Percentiles rank a stretch among this genome's conserved stretches.
These are phyloP conservation scores for Phytophthora pisi DNA, from an alignment of 352 stramenopile species.

Conservation along the genomic window DNA sequence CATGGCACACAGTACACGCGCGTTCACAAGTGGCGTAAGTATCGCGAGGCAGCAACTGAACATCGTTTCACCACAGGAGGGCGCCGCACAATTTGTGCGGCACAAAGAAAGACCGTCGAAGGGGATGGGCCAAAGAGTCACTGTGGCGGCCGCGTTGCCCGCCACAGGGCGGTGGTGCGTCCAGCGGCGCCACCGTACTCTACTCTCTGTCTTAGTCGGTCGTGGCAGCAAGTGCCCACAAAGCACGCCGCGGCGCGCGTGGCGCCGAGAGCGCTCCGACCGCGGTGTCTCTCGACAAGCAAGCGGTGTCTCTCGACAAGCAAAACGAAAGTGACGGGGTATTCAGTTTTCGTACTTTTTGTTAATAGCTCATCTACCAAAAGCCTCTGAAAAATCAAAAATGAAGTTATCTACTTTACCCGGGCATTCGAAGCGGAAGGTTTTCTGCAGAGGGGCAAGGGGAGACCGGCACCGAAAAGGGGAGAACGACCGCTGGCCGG, in stretches of 20 bases:
- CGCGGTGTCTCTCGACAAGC: conserved; percentile 3
- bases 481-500: conserved; percentile 22
- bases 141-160: no score
- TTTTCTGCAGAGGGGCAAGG: conserved; percentile 23
- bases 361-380: no score
- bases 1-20: conserved; percentile 14
- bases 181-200: conserved; percentile 26
- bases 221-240: conserved; percentile 15
- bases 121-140: conserved; percentile 28
- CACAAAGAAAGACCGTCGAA: neutral
- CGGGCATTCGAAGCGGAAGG: conserved; percentile 3
- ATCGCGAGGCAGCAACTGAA: conserved; percentile 17
- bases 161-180: conserved; percentile 23
- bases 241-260: neutral
- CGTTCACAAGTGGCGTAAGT: conserved; percentile 3
- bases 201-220: conserved; percentile 33
- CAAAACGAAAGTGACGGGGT: conserved; percentile 11
- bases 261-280: neutral
- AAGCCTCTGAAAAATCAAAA: neutral
- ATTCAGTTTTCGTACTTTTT: conserved; percentile 8
- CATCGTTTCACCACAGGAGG: conserved; percentile 18
- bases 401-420: neutral
- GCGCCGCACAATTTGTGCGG: no score
- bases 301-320: conserved; percentile 7
- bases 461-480: conserved; percentile 13